Evolutionary conservation across 2,329 filamentous ascomycete species (phyloP).

Genomic region (Arthrobotrys conoides): DNA sequence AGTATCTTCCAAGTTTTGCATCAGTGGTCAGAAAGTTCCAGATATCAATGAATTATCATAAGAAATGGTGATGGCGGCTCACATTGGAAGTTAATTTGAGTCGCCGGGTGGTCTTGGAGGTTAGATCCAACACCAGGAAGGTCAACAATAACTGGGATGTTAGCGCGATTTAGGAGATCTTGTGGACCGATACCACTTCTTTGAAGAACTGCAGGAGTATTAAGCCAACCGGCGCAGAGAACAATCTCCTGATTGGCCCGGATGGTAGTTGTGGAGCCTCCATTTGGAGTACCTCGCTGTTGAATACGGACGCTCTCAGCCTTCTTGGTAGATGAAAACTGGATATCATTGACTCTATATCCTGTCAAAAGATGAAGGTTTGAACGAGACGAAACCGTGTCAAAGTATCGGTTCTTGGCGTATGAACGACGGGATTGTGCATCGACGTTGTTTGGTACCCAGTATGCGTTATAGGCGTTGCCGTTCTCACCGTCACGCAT

Average conservation of each 20-base stretch:
- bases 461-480: slow-evolving; percentile 64
- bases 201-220: slow-evolving; percentile 70
- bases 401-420: slow-evolving; percentile 65
- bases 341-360: slow-evolving; percentile 64
- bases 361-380: slow-evolving; percentile 65
- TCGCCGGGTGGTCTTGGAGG: slow-evolving; percentile 68
- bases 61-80: neutral
- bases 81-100: slow-evolving; percentile 55
- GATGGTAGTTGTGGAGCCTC: slow-evolving; percentile 59
- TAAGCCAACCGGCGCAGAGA: slow-evolving; percentile 67
- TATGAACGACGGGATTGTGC: slow-evolving; percentile 64
- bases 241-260: slow-evolving; percentile 67
- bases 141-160: slow-evolving; percentile 68
- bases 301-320: slow-evolving; percentile 55
- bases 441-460: slow-evolving; percentile 65
- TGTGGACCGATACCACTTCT: slow-evolving; percentile 70
- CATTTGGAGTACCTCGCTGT: slow-evolving; percentile 49
- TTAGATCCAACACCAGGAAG: slow-evolving; percentile 71
- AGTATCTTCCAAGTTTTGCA: slow-evolving; percentile 16
- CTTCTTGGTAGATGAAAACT: slow-evolving; percentile 36
- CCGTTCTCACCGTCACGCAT: slow-evolving; percentile 60
- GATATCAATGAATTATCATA: neutral
- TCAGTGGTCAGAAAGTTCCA: neutral
- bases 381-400: slow-evolving; percentile 61
- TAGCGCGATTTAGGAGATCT: slow-evolving; percentile 66